Base-by-base conservation (phyloP, 495 filamentous ascomycete species). In the Jackrogersella minutella region DNA sequence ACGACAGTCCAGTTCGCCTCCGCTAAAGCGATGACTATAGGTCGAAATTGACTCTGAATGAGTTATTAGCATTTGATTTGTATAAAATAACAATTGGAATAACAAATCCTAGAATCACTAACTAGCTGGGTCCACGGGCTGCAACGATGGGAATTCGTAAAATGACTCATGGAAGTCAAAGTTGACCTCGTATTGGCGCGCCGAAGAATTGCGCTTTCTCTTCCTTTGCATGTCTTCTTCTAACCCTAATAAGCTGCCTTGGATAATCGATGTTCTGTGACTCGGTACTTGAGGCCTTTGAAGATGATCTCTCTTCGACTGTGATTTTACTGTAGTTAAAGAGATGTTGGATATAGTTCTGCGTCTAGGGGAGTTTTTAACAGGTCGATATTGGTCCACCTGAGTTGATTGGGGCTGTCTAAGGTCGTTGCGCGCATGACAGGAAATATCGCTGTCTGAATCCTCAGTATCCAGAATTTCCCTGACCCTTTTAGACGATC, bases 251-350 rank as follows among this genome's bases (percentile, higher is more conserved):
- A 58, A 37, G 22, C 51, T 54, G 3, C 28, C 61, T 28, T 71
- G 61, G 11, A 62, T 31, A 28, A 47, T 16, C 11, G 46, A 8
- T 5, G 62, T 63, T 0, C 37, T 61, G 11, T 47, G 59, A 21
- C 14, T 53, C 8, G 46, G 7, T 4, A 69, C 66, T 22, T 70
- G 73, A n/a, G 77, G 51, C 13, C 63, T 68, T 11, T 75, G 73
- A 11, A 73, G 30, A 34, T 72, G 77, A 30, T 73, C 69, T 11
- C 69, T 66, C 57, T 68, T 73, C 22, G 64, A 71, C 2, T 71
- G 54, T n/a, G 26, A 31, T 41, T 60, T 64, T 22, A 50, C 31
- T 22, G 39, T 37, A 16, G 61, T 60, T 13, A 50, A 24, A 37
- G 57, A 67, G 17, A 55, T 22, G 14, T 70, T 51, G 26, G 71